Base-by-base conservation (phyloP, 2,329 filamentous ascomycete species). In the Beauveria pseudobassiana region DNA sequence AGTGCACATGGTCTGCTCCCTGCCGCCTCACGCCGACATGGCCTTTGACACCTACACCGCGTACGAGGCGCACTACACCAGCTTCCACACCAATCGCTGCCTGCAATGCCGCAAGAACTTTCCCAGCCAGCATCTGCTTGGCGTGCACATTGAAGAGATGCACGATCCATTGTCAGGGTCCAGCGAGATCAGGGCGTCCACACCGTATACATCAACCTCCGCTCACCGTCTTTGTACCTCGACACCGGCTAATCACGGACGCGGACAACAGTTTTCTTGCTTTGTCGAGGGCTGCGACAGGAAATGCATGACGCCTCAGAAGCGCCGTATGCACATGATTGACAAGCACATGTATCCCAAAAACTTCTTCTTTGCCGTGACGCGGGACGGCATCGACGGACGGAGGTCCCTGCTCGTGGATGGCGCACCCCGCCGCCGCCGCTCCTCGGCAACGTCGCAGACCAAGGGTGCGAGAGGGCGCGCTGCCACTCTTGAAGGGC, bases 301-400 rank as follows among this genome's bases (percentile, higher is more conserved):
- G 66, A 87, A 91, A 71, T 97, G 93, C 76, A 86, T 84, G 61
- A 92, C 90, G 4, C 87, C 89, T 34, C 87, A 90, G 69, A 98
- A 96, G 75, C 85, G 95, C 50, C 83, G 90, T 40, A 85, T 91
- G 72, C 93, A 99, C 78, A 80, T 96, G 66, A 91, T 96, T 67
- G 93, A 96, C 78, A 97, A 96, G 76, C 95, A 99, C 74, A 83
- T 88, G 76, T 99, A 95, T 71, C 93, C 93, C 12, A 86, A 85
- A 71, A 89, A 90, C 69, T 96, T 92, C 75, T 93, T 96, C 74
- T 96, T 96, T 69, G 85, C 86, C 55, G 84, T 98, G 58, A 88
- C 96, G 3, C 90, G 92, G 66, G 86, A 91, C 64, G 95, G 95
- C n/a, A 90, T 97, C 64, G 93, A 97, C 69, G 88, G 88, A 53